Conservation (phyloP, 331 rosid species). For the Quercus lobata region DNA sequence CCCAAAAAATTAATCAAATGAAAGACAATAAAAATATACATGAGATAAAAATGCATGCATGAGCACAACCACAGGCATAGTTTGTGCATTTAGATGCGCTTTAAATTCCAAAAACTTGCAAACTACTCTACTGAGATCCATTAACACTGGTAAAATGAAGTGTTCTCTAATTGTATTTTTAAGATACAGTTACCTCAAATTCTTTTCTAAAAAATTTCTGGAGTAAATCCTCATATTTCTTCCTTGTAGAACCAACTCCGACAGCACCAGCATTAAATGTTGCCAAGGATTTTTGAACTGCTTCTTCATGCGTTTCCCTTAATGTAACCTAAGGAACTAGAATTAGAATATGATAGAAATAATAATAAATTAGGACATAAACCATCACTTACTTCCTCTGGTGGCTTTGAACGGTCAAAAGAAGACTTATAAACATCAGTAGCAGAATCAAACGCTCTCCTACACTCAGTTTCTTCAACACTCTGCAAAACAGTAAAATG, state of each 20-base stretch:
- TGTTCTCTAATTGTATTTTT: neutral
- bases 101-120: neutral
- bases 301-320: constrained; percentile 86
- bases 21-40: neutral
- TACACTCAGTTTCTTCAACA: constrained; percentile 90
- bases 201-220: constrained; percentile 64
- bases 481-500: constrained; percentile 43
- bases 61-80: neutral
- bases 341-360: constrained; percentile 14
- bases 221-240: constrained; percentile 65
- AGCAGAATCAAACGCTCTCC: constrained; percentile 70
- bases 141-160: neutral
- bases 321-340: constrained; percentile 52
- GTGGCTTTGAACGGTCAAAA: constrained; percentile 65
- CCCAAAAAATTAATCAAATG: neutral
- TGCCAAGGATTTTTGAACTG: constrained; percentile 70
- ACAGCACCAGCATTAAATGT: constrained; percentile 68
- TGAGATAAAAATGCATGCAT: neutral
- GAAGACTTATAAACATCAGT: constrained; percentile 61
- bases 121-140: neutral
- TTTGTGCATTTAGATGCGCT: neutral
- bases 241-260: constrained; percentile 76
- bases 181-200: constrained; percentile 62
- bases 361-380: neutral
- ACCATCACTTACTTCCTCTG: constrained; percentile 78